Percentiles rank a stretch among this genome's conserved stretches.
These are phyloP conservation scores for Camillea tinctor DNA, from an alignment of 2,329 filamentous ascomycete species.

Conservation along the genomic window DNA sequence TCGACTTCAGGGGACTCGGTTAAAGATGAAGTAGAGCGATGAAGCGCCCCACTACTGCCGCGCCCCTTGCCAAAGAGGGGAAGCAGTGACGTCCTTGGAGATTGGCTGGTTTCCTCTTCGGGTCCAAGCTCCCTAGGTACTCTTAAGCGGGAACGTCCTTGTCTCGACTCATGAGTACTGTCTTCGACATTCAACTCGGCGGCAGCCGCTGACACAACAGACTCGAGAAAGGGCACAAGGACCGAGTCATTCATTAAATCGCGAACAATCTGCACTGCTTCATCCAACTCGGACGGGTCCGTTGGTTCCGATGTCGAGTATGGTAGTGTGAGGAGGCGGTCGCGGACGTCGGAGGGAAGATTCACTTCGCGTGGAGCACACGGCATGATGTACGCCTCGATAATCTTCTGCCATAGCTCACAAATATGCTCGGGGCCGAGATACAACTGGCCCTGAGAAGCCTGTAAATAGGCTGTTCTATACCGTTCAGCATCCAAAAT, in stretches of 20 bases:
- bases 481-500: slow-evolving; percentile 92
- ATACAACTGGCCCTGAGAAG: slow-evolving; percentile 41
- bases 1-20: slow-evolving; percentile 49
- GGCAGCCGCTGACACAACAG: slow-evolving; percentile 41
- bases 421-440: slow-evolving; percentile 65
- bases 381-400: slow-evolving; percentile 86
- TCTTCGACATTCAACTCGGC: slow-evolving; percentile 38
- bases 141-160: slow-evolving; percentile 40
- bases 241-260: slow-evolving; percentile 98
- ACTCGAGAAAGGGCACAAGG: slow-evolving; percentile 85
- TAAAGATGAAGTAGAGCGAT: slow-evolving; percentile 45
- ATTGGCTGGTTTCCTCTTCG: slow-evolving; percentile 41
- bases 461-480: slow-evolving; percentile 54
- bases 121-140: slow-evolving; percentile 35
- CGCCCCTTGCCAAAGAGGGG: slow-evolving; percentile 42
- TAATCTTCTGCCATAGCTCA: slow-evolving; percentile 81
- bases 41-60: slow-evolving; percentile 31
- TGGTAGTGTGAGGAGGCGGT: slow-evolving; percentile 69
- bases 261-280: slow-evolving; percentile 83
- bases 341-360: slow-evolving; percentile 79
- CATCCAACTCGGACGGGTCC: slow-evolving; percentile 71
- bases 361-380: slow-evolving; percentile 88
- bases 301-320: slow-evolving; percentile 61
- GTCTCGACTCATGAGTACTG: slow-evolving; percentile 34
- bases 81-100: slow-evolving; percentile 44